Evolutionary conservation across 2,329 filamentous ascomycete genomes (phyloP), one percentile per base, ranked within the genome.

Genomic region (Lecanosticta acicola): DNA sequence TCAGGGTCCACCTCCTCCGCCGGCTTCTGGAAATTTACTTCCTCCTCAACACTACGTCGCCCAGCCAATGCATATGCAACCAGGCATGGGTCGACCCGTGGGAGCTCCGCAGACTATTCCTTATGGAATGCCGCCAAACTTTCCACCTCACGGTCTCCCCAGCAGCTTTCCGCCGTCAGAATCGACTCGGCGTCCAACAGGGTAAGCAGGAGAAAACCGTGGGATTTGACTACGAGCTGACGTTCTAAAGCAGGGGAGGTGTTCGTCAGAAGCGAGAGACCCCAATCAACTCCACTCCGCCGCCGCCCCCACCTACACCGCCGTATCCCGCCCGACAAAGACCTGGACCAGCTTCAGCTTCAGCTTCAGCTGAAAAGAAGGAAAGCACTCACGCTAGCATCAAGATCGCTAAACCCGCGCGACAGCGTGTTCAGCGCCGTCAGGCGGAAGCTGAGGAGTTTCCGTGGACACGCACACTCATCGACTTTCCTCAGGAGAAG

Each of bases 381-480:
- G 35, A 35, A 11, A 21, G 36, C 16, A 39, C 32, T 24, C 45
- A 29, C 17, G 29, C 24, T 32, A 24, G 16, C 4, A 39, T 18
- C 14, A 39, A 57, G 54, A 11, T 11, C 24, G 11, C 5, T 11
- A 29, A 29, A 11, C 24, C 5, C 37, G 39, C 49, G 26, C 38
- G 46, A 24, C 50, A 48, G 35, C 58, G 55, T 37, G 45, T 46
- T 20, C 54, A 46, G 9, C 59, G 61, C 19, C 55, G 54, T 18
- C 58, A 51, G 41, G 53, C 54, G 20, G 50, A 57, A 34, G 49
- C 49, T 11, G 49, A 54, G 18, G 55, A 59, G 24, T 63, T 62
- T 42, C 63, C 64, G 1, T 66, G 64, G 64, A 58, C 62, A 5
- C 53, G 62, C 19, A 32, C 54, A 29, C 14, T 48, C 16, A 39